phyloP scores from a whole-genome alignment of 352 stramenopile genomes.

The Phytophthora ramorum region DNA sequence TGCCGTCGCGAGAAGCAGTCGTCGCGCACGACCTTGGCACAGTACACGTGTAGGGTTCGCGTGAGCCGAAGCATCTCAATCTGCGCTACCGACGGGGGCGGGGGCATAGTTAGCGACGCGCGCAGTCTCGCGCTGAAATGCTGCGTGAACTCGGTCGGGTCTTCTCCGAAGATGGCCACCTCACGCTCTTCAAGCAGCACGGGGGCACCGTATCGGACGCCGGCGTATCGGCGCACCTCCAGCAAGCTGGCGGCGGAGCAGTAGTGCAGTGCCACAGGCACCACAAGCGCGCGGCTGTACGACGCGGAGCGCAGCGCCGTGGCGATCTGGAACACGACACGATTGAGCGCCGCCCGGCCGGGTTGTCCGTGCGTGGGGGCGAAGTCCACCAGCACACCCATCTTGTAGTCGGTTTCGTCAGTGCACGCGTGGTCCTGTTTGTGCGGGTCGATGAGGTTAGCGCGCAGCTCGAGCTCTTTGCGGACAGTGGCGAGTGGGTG shows the following conservation, averaged over 20 bases:
- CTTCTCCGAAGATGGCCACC: slow-evolving; percentile 62
- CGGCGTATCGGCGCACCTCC: slow-evolving; percentile 56
- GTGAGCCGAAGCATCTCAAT: slow-evolving; percentile 74
- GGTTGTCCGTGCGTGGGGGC: slow-evolving; percentile 25
- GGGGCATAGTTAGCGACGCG: slow-evolving; percentile 66
- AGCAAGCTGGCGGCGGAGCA: slow-evolving; percentile 58
- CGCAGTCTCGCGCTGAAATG: slow-evolving; percentile 63
- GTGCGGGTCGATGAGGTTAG: slow-evolving; percentile 53
- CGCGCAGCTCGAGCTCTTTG: slow-evolving; percentile 45
- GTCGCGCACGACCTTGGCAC: slow-evolving; percentile 66
- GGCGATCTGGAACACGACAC: slow-evolving; percentile 59
- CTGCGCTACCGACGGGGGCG: slow-evolving; percentile 59
- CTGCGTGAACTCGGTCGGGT: slow-evolving; percentile 70
- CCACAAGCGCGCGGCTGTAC: slow-evolving; percentile 56
- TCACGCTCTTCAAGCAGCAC: slow-evolving; percentile 70
- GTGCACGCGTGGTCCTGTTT: slow-evolving; percentile 40
- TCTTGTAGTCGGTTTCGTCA: slow-evolving; percentile 66
- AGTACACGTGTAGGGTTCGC: slow-evolving; percentile 77
- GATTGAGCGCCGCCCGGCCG: slow-evolving; percentile 59
- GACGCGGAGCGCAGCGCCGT: slow-evolving; percentile 48
- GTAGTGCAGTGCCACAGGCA: slow-evolving; percentile 72
- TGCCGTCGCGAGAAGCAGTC: slow-evolving; percentile 77
- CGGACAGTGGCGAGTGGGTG: slow-evolving; percentile 41
- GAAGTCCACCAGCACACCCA: slow-evolving; percentile 69
- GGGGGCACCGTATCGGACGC: slow-evolving; percentile 67